Conservation (phyloP, 306 rosid genomes). For the Senna siamea region DNA sequence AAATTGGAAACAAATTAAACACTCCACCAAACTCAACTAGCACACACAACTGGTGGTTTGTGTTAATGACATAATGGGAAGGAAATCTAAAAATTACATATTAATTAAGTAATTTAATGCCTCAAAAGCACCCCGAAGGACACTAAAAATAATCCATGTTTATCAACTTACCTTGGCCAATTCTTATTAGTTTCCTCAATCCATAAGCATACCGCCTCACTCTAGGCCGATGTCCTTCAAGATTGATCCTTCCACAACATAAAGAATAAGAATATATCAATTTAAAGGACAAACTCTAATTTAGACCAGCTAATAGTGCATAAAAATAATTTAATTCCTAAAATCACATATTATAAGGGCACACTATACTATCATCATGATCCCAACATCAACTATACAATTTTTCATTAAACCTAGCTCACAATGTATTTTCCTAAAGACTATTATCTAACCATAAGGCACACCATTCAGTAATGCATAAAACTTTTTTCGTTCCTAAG, state of each 20-base stretch:
- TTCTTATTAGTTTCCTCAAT: constrained; percentile 71
- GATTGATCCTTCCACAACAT: constrained; percentile 72
- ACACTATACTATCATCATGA: not conserved
- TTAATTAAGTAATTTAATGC: not conserved
- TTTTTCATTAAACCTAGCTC: constrained; percentile 26
- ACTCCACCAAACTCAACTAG: constrained; percentile 20
- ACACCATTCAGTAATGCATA: constrained; percentile 2
- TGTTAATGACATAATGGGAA: not conserved
- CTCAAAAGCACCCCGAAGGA: constrained; percentile 3
- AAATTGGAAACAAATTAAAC: constrained; percentile 13
- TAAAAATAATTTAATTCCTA: not conserved
- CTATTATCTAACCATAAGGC: constrained; percentile 13
- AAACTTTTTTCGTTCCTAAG: constrained; percentile 20
- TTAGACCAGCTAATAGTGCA: not conserved
- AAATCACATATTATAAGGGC: not conserved
- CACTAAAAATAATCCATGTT: constrained; percentile 15
- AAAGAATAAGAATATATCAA: constrained; percentile 28
- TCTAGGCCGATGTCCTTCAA: constrained; percentile 72
- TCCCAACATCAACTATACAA: not conserved
- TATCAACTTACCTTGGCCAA: constrained; percentile 80
- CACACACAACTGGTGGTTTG: constrained; percentile 4
- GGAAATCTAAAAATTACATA: not conserved
- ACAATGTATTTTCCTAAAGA: constrained; percentile 24
- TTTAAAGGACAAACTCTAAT: constrained; percentile 28
- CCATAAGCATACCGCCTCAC: constrained; percentile 86